These are phyloP conservation scores for Silene coronaria DNA, from an alignment of 179 eudicot genomes.

Conservation along the genomic window DNA sequence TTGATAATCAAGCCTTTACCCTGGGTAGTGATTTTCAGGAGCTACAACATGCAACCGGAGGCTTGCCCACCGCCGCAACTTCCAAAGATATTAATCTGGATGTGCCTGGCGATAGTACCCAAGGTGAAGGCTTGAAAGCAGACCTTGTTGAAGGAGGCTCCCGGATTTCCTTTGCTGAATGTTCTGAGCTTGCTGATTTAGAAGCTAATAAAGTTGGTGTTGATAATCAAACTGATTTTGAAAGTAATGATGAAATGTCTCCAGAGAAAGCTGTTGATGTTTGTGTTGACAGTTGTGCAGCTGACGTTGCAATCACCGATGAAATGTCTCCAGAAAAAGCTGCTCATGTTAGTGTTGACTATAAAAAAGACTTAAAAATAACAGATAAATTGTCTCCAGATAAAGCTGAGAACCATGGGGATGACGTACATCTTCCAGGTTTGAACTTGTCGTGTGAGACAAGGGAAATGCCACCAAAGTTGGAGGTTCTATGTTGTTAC, in stretches of 20 bases:
- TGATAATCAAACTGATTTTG: constrained; percentile 19
- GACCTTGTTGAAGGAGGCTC: constrained; percentile 28
- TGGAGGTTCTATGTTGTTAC: constrained; percentile 45
- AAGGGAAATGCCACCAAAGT: constrained; percentile 19
- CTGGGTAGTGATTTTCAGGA: constrained; percentile 22
- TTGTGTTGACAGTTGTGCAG: constrained; percentile 9
- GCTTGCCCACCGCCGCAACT: constrained; percentile 16
- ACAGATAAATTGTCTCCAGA: not conserved
- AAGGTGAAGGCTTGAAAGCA: constrained; percentile 22
- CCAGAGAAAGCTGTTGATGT: constrained; percentile 23
- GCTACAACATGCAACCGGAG: constrained; percentile 25
- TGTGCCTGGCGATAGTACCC: constrained; percentile 20
- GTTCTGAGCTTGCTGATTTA: constrained; percentile 24
- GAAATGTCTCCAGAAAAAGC: constrained; percentile 13
- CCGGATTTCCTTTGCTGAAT: constrained; percentile 21
- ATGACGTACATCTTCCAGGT: constrained; percentile 20
- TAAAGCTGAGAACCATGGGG: not conserved
- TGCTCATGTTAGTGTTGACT: constrained; percentile 17
- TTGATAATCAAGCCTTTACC: no score
- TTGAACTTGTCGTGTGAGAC: constrained; percentile 14
- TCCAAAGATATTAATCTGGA: constrained; percentile 21
- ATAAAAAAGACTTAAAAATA: constrained; percentile 19
- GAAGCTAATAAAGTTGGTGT: constrained; percentile 17
- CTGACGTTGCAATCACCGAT: constrained; percentile 13
- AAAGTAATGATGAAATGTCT: not conserved